Evolutionary conservation across 164 flowering plant species (phyloP), one percentile per base, ranked within the genome.

Genomic region (Kalanchoe fedtschenkoi): DNA sequence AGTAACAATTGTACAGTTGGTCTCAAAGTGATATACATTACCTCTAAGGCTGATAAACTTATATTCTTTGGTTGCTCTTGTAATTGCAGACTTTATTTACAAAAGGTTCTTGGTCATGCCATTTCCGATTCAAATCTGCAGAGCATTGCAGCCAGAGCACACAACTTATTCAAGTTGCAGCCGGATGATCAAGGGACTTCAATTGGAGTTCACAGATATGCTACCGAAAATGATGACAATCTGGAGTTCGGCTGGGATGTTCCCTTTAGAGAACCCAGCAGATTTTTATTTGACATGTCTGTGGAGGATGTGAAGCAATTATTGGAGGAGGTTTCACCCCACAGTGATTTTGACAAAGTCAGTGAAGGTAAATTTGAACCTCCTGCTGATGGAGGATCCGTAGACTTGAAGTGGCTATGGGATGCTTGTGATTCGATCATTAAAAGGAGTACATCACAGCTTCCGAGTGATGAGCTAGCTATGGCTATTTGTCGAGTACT

Each of bases 401-500:
- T 77, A 62, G 82, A 81, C 69, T 81, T 95, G 68, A 80, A 80
- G 74, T 91, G 99, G 97, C 71, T 95, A 65, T 82, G 83, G 61
- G 87, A 87, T 75, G 79, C 80, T 13, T 95, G 99, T 77, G 91
- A 77, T 46, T 64, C 57, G 57, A 82, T 95, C 69, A 88, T 83
- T 11, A 77, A 65, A 60, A 79, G 58, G 53, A 80, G 87, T 71
- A 68, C 64, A 68, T 95, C 99, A 53, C 89, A 83, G 69, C 91
- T 95, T 63, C 81, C 96, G 28, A 81, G 74, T 57, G 99, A 95
- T 83, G 99, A 95, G 75, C 66, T 95, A 38, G 96, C 99, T 61
- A 81, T 88, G 93, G 83, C 99, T 46, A 87, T 95, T 63, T 91
- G 97, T 68, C 84, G 86, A 56, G 88, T 95, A 41, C 95, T 95